Conservation (phyloP, 768 basidiomycete genomes). For the Psilocybe sp. region DNA sequence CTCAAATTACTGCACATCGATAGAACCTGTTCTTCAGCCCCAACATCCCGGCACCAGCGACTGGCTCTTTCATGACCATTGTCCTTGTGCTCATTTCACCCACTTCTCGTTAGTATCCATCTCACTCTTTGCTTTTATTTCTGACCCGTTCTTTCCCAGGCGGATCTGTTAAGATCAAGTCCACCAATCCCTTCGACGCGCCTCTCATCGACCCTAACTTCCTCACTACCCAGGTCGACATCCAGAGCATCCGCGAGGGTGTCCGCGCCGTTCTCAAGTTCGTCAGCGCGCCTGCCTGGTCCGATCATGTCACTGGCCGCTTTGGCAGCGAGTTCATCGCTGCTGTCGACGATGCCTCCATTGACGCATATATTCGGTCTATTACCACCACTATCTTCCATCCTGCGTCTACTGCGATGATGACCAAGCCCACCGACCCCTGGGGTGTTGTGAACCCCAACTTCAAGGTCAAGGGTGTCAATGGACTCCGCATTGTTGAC, state of each 20-base stretch:
- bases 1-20: no score
- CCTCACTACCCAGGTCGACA: neutral
- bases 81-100: conserved; percentile 25
- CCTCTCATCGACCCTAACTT: neutral
- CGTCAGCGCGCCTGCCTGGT: no score
- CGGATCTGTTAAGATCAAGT: conserved; percentile 22
- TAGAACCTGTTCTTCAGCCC: conserved; percentile 9
- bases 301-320: no score
- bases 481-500: no score
- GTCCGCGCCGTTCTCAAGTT: no score
- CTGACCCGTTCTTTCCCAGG: conserved; percentile 17
- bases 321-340: no score
- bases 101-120: conserved; percentile 26
- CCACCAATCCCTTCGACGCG: neutral
- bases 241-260: no score
- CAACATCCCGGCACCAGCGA: conserved; percentile 12
- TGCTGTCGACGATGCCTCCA: conserved; percentile 14
- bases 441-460: no score
- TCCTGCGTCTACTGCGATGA: conserved; percentile 26
- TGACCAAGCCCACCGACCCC: conserved; percentile 13
- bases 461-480: no score
- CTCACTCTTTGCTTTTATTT: neutral
- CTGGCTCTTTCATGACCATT: conserved; percentile 28
- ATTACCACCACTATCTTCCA: conserved; percentile 24
- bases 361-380: conserved; percentile 20